Percentiles rank a stretch among this genome's conserved stretches.
Conservation (phyloP, 441 rosid genomes). For the Theobroma grandiflorum region DNA sequence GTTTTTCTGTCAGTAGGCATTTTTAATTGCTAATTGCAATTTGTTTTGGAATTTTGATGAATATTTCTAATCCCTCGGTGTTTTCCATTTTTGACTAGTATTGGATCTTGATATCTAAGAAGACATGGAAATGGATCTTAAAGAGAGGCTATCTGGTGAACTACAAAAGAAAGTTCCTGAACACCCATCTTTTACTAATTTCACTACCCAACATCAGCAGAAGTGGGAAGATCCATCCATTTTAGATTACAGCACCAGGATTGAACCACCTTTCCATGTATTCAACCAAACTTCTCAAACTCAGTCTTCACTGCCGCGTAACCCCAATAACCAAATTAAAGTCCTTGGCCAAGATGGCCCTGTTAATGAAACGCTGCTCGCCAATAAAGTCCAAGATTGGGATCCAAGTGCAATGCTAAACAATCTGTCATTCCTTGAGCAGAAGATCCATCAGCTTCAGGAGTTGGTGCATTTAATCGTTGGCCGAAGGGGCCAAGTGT, state of each 20-base stretch:
- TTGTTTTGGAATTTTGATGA: slow-evolving; percentile 2
- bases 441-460: slow-evolving; percentile 89
- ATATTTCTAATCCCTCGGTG: slow-evolving; percentile 27
- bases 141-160: slow-evolving; percentile 50
- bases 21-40: not conserved
- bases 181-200: slow-evolving; percentile 44
- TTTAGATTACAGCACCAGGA: slow-evolving; percentile 54
- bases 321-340: slow-evolving; percentile 40
- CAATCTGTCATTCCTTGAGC: slow-evolving; percentile 82
- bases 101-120: slow-evolving; percentile 28
- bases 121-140: slow-evolving; percentile 61
- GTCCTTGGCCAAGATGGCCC: slow-evolving; percentile 32
- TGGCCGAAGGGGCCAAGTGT: slow-evolving; percentile 55
- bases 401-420: slow-evolving; percentile 80
- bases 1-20: not conserved
- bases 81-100: slow-evolving; percentile 35
- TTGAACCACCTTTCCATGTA: slow-evolving; percentile 49
- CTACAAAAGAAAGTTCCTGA: slow-evolving; percentile 41
- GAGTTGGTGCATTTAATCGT: slow-evolving; percentile 73
- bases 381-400: slow-evolving; percentile 66
- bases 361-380: slow-evolving; percentile 44
- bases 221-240: slow-evolving; percentile 70
- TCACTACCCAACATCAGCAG: slow-evolving; percentile 50
- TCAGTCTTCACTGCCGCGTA: slow-evolving; percentile 38
- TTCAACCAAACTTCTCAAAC: slow-evolving; percentile 42